phyloP scores from a whole-genome alignment of 352 stramenopile species.

The Pythium inflatum region DNA sequence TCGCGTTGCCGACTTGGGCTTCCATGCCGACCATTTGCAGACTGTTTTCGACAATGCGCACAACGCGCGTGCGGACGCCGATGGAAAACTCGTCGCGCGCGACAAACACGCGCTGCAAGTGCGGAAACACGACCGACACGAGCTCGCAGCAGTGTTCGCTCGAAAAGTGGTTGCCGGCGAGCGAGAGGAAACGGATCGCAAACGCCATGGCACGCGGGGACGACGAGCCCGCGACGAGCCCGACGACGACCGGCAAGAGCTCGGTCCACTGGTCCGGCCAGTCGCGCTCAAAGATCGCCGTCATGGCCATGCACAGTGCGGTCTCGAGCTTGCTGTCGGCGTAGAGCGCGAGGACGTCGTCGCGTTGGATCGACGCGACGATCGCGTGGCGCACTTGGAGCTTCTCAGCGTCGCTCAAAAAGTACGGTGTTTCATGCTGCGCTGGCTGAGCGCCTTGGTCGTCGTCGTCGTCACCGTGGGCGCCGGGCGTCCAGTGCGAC shows the following conservation, averaged over 20 bases:
- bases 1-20: conserved; percentile 69
- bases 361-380: conserved; percentile 54
- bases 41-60: conserved; percentile 78
- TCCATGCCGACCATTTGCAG: conserved; percentile 86
- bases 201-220: conserved; percentile 57
- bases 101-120: conserved; percentile 68
- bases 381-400: conserved; percentile 61
- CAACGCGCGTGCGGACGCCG: conserved; percentile 58
- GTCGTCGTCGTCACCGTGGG: conserved; percentile 33
- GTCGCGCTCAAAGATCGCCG: conserved; percentile 83
- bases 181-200: conserved; percentile 73
- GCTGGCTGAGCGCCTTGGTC: conserved; percentile 22
- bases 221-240: conserved; percentile 52
- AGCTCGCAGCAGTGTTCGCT: conserved; percentile 83
- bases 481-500: conserved; percentile 55
- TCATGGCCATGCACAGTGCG: conserved; percentile 72
- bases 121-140: conserved; percentile 72
- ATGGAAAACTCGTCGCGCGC: conserved; percentile 49
- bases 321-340: conserved; percentile 77
- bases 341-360: conserved; percentile 59
- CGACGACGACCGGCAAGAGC: conserved; percentile 65
- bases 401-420: conserved; percentile 73
- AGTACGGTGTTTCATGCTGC: conserved; percentile 34
- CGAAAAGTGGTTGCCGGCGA: conserved; percentile 73
- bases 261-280: conserved; percentile 85